Percentiles rank a stretch among this genome's conserved stretches.
Conservation (phyloP, 108 stramenopile genomes). For the Asterionellopsis glacialis region DNA sequence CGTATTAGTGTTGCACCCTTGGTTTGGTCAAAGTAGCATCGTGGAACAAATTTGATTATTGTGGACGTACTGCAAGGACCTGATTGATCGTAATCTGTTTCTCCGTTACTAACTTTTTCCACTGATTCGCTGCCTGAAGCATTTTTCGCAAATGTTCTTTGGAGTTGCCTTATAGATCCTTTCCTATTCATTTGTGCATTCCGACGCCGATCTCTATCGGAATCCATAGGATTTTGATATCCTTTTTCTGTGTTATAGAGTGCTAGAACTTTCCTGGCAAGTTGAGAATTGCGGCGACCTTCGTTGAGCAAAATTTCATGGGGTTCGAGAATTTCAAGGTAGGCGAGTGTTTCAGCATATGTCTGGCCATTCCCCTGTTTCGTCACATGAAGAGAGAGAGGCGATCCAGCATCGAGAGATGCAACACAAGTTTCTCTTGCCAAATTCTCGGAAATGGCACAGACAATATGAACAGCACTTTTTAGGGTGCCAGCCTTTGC, state of each 20-base stretch:
- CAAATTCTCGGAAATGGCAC: conserved; percentile 81
- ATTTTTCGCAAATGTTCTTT: background rate
- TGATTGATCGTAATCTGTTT: background rate
- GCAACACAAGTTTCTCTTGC: conserved; percentile 86
- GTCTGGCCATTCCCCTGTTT: conserved; percentile 86
- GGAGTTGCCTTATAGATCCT: background rate
- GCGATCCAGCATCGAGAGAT: conserved; percentile 67
- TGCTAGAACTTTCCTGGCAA: conserved; percentile 61
- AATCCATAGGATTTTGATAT: conserved; percentile 10
- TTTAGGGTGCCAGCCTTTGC: too few species aligned
- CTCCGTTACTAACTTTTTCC: conserved; percentile 3
- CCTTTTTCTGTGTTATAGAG: conserved; percentile 24
- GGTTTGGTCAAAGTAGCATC: conserved; percentile 85
- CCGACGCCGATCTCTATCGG: background rate
- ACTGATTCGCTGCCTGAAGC: conserved; percentile 1
- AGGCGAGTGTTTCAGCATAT: conserved; percentile 77
- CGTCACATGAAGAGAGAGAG: conserved; percentile 57
- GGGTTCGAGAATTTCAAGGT: conserved; percentile 63
- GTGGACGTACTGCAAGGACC: conserved; percentile 11
- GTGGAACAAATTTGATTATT: conserved; percentile 81
- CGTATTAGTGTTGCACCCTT: conserved; percentile 76
- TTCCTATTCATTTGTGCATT: background rate
- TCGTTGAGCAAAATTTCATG: conserved; percentile 86
- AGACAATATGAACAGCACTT: conserved; percentile 46
- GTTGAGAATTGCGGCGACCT: conserved; percentile 62